Conservation (phyloP, 73 alveolate genomes). For the Paramecium tetraurelia region DNA sequence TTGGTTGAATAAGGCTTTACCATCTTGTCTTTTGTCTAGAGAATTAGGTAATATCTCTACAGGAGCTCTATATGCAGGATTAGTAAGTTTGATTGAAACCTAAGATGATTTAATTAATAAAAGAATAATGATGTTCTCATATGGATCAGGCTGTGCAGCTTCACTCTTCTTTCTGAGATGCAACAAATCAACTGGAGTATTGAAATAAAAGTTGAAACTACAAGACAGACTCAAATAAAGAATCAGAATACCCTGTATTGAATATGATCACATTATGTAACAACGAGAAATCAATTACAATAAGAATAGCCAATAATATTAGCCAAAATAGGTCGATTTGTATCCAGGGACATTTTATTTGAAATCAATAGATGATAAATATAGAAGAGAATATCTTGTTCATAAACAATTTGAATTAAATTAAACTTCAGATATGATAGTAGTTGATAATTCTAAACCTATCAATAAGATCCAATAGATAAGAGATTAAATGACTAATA, state of each 20-base stretch:
- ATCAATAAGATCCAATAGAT: neutral
- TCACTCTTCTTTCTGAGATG: slow-evolving; percentile 80
- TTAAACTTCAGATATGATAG: neutral
- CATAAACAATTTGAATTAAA: neutral
- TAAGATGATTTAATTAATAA: slow-evolving; percentile 80
- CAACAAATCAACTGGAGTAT: slow-evolving; percentile 61
- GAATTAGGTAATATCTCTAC: slow-evolving; percentile 96
- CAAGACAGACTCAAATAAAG: slow-evolving; percentile 72
- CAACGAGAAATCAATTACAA: slow-evolving; percentile 80
- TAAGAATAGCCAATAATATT: slow-evolving; percentile 70
- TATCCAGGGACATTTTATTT: slow-evolving; percentile 87
- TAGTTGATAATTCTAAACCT: neutral
- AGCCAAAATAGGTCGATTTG: slow-evolving; percentile 73
- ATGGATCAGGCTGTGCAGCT: slow-evolving; percentile 99
- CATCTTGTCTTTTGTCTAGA: slow-evolving; percentile 80
- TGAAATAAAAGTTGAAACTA: slow-evolving; percentile 62
- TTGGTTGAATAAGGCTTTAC: slow-evolving; percentile 82
- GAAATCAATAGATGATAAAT: slow-evolving; percentile 83
- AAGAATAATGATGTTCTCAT: slow-evolving; percentile 89
- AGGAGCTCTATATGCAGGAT: slow-evolving; percentile 87
- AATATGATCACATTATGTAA: slow-evolving; percentile 79
- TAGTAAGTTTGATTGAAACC: slow-evolving; percentile 78
- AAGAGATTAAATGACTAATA: neutral
- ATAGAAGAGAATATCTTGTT: slow-evolving; percentile 72
- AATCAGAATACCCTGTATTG: slow-evolving; percentile 74